phyloP scores from a whole-genome alignment of 768 basidiomycete genomes.

The Rhodotorula paludigena region DNA sequence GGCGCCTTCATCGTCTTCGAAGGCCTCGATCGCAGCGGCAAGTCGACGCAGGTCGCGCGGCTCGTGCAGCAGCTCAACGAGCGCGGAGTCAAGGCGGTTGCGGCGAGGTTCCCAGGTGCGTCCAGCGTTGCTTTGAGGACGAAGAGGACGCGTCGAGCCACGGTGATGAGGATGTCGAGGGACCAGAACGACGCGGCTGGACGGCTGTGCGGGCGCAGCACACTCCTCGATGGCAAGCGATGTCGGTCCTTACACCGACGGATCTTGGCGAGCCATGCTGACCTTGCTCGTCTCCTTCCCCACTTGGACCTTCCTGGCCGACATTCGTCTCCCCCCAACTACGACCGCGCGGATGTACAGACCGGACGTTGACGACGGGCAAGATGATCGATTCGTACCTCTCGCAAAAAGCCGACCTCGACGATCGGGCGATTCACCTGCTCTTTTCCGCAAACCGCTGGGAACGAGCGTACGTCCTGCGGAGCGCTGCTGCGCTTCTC shows the following conservation, averaged over 20 bases:
- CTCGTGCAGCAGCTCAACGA: constrained; percentile 58
- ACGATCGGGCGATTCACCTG: constrained; percentile 85
- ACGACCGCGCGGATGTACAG: constrained; percentile 50
- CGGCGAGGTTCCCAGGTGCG: constrained; percentile 86
- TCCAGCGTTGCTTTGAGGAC: not conserved
- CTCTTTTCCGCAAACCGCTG: constrained; percentile 96
- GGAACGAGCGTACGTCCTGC: constrained; percentile 70
- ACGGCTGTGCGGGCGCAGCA: not conserved
- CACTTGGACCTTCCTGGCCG: not conserved
- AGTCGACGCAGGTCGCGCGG: constrained; percentile 73
- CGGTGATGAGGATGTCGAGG: not conserved
- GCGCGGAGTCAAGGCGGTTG: constrained; percentile 51
- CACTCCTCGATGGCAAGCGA: too few relatives aligned
- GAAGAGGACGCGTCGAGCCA: constrained; percentile 32
- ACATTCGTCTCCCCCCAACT: too few relatives aligned
- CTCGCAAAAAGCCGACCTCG: constrained; percentile 73
- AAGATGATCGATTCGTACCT: constrained; percentile 91
- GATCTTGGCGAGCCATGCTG: not conserved
- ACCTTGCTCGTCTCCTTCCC: not conserved
- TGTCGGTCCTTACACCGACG: not conserved
- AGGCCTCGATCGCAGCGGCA: constrained; percentile 92
- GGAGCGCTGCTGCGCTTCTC: too few relatives aligned
- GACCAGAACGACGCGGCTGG: too few relatives aligned
- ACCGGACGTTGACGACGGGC: constrained; percentile 84
- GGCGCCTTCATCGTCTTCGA: constrained; percentile 89